phyloP scores from a whole-genome alignment of 2,329 filamentous ascomycete genomes.

The Zasmidium cellare region DNA sequence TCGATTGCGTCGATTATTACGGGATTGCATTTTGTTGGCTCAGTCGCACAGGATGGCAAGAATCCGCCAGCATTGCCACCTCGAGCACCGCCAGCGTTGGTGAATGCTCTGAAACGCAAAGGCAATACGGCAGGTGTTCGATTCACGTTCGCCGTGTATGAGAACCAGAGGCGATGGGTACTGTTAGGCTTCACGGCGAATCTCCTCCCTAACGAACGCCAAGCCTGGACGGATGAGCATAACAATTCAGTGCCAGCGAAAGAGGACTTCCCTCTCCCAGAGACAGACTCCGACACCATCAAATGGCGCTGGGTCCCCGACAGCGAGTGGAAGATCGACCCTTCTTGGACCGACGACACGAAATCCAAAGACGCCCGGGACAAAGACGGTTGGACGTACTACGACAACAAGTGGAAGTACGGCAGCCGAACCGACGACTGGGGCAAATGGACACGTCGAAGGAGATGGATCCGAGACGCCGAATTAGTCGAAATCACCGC shows the following conservation, averaged over 20 bases:
- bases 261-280: constrained; percentile 69
- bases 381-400: constrained; percentile 90
- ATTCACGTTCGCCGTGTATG: constrained; percentile 94
- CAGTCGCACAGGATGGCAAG: constrained; percentile 34
- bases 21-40: constrained; percentile 68
- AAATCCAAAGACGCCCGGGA: constrained; percentile 39
- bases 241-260: constrained; percentile 76
- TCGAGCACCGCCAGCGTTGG: constrained; percentile 18
- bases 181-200: constrained; percentile 93
- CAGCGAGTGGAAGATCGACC: constrained; percentile 84
- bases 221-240: constrained; percentile 95
- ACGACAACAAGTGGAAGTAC: constrained; percentile 97
- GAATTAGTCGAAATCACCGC: constrained; percentile 76
- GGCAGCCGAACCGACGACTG: constrained; percentile 88
- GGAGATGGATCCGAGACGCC: constrained; percentile 96
- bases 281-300: constrained; percentile 63
- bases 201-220: constrained; percentile 84
- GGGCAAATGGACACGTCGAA: constrained; percentile 86
- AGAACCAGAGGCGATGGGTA: constrained; percentile 94
- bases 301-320: constrained; percentile 81
- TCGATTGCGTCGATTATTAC: constrained; percentile 71
- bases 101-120: constrained; percentile 42
- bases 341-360: constrained; percentile 55
- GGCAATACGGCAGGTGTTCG: constrained; percentile 69
- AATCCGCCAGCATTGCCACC: constrained; percentile 19